Base-by-base conservation (phyloP, 1,284 basidiomycete genomes). In the Ganoderma leucocontextum region DNA sequence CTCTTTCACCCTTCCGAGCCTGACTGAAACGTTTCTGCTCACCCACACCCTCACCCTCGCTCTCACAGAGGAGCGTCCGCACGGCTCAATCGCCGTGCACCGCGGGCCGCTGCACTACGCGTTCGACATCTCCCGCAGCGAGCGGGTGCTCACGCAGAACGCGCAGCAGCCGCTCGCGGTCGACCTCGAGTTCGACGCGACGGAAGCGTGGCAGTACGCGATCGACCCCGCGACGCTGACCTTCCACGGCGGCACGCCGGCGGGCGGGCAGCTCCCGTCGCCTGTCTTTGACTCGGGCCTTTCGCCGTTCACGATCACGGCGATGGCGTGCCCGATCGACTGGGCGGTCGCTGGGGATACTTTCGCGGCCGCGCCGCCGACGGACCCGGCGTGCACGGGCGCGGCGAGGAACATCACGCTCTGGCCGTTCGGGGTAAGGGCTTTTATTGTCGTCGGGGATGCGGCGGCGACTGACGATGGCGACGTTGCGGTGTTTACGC, bases 81-180 rank as follows among this genome's bases (percentile, higher is more conserved):
- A 87, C 70, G 82, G 82, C 17, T 87, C 86, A 9, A 78, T 88
- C 61, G 86, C 86, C 10, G 80, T 89, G 12, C 86, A 89, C 62
- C 84, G 87, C 19, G 87, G 87, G 17, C 85, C 86, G 17, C 76
- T 89, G 55, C 83, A 87, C 76, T 89, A 88, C 74, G 87, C 87
- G 17, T 85, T 84, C 73, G 87, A 88, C 74, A 87, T 80, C 49
- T 62, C 75, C 10, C 80, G 84, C 13, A 83, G 73, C 67, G 77
- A 82, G 72, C 87, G 76, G 36, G 80, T 86, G 52, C 80, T 89
- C 58, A 68, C 79, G 4, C 79, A 75, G 64, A 86, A 87, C 74
- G 74, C 83, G 22, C 79, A 83, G 63, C 81, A 87, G 74, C 80
- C 83, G 10, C 82, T 82, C 25, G 87, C 86, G 0, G 82, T 83